Evolutionary conservation across 1,284 basidiomycete genomes (phyloP).

Genomic region (Boletus calvinii): DNA sequence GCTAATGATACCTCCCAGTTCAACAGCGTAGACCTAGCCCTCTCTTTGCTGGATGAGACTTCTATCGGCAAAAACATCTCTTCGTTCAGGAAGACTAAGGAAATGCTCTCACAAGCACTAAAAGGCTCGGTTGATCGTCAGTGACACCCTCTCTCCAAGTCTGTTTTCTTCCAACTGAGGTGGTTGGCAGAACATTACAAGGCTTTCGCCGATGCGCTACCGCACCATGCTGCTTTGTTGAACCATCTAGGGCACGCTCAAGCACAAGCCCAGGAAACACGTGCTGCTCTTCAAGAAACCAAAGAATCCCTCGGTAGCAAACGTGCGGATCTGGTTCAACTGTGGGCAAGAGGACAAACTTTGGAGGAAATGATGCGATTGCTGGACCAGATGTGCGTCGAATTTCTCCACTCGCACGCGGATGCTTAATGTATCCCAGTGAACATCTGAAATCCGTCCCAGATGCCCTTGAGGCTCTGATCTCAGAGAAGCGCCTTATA

Average conservation of each 20-base stretch:
- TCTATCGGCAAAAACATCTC: conserved; percentile 69
- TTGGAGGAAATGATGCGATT: conserved; percentile 90
- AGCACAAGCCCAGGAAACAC: conserved; percentile 69
- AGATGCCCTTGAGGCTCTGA: conserved; percentile 89
- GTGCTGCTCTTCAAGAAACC: conserved; percentile 71
- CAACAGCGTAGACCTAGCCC: conserved; percentile 87
- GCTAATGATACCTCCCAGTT: conserved; percentile 52
- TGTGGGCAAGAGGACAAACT: conserved; percentile 81
- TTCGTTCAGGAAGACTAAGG: conserved; percentile 74
- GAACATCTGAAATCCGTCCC: conserved; percentile 91
- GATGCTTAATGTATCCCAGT: conserved; percentile 42
- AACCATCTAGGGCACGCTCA: conserved; percentile 71
- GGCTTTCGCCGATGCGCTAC: conserved; percentile 87
- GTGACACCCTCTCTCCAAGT: conserved; percentile 33
- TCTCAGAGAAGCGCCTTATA: conserved; percentile 92
- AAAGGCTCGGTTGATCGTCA: conserved; percentile 84
- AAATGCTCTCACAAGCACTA: conserved; percentile 72
- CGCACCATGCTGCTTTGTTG: conserved; percentile 80
- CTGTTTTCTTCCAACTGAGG: conserved; percentile 1
- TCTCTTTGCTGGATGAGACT: conserved; percentile 78
- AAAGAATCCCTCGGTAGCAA: conserved; percentile 78
- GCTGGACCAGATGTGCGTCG: conserved; percentile 83
- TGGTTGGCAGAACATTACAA: conserved; percentile 73
- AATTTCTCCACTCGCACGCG: conserved; percentile 1
- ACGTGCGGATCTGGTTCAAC: conserved; percentile 81